Percentiles rank a stretch among this genome's conserved stretches.
These are phyloP conservation scores for Cichorium intybus DNA, from an alignment of 140 eudicot species.

Conservation along the genomic window DNA sequence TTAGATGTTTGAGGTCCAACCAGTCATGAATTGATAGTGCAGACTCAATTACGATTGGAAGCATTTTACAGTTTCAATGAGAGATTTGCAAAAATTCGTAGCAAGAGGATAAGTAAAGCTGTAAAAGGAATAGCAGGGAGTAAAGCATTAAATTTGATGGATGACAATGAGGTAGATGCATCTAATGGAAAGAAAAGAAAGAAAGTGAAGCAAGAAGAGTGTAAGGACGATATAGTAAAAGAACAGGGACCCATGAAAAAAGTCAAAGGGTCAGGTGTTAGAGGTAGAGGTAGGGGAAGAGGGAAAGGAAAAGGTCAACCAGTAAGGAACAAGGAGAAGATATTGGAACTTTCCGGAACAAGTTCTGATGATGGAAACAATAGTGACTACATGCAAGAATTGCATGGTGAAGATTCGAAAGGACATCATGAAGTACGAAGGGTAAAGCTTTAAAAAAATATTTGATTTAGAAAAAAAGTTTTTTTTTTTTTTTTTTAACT, in stretches of 20 bases:
- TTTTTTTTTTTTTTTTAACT: too few species aligned
- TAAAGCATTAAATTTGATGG: conserved; percentile 38
- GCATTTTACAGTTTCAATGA: conserved; percentile 95
- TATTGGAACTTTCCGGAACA: conserved; percentile 34
- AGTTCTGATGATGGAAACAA: conserved; percentile 40
- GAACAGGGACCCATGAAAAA: conserved; percentile 22
- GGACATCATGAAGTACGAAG: conserved; percentile 44
- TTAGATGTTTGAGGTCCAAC: conserved; percentile 1
- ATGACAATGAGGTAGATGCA: conserved; percentile 21
- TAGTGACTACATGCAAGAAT: conserved; percentile 32
- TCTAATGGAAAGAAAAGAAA: conserved; percentile 42
- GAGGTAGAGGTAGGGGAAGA: conserved; percentile 32
- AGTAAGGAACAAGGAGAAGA: conserved; percentile 34
- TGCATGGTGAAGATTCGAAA: conserved; percentile 28
- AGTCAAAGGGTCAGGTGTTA: conserved; percentile 28
- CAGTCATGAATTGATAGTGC: conserved; percentile 16
- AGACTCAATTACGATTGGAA: conserved; percentile 94
- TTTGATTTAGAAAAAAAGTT: too few species aligned
- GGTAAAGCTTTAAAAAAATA: conserved; percentile 59
- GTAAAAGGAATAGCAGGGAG: conserved; percentile 65
- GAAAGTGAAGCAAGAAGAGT: conserved; percentile 28
- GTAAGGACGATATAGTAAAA: conserved; percentile 15
- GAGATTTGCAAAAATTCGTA: conserved; percentile 87
- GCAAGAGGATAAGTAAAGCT: conserved; percentile 83
- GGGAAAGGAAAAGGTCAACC: conserved; percentile 32